Percentiles rank a stretch among this genome's conserved stretches.
phyloP scores from a whole-genome alignment of 352 stramenopile genomes.

The Pythium dissimile region DNA sequence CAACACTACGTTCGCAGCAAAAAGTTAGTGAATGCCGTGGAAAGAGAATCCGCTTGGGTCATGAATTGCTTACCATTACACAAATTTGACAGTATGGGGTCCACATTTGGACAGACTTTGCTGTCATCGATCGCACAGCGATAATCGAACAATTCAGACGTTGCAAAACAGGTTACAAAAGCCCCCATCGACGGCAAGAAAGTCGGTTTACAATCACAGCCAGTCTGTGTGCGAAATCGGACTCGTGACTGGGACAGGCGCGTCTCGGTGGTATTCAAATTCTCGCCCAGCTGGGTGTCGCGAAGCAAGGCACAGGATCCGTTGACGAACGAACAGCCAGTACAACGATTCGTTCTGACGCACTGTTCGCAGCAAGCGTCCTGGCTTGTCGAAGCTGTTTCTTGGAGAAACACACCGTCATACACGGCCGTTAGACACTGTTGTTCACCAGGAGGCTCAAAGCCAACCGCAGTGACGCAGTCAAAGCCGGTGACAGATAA shows the following conservation, averaged over 20 bases:
- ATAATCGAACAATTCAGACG: background rate
- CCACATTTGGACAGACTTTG: background rate
- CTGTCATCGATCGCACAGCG: conserved; percentile 8
- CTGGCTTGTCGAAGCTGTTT: background rate
- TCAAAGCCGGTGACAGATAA: conserved; percentile 6
- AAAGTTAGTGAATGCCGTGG: too few species aligned
- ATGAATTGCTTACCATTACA: conserved; percentile 15
- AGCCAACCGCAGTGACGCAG: conserved; percentile 16
- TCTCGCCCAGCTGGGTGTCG: conserved; percentile 1
- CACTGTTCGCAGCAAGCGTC: conserved; percentile 15
- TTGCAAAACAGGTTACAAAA: conserved; percentile 9
- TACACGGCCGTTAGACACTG: background rate
- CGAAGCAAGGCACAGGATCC: conserved; percentile 12
- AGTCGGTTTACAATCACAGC: conserved; percentile 14
- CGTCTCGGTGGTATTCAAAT: background rate
- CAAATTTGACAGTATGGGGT: background rate
- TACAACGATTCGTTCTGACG: conserved; percentile 5
- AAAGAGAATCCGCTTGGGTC: background rate
- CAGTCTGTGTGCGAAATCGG: conserved; percentile 9
- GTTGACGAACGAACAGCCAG: conserved; percentile 9
- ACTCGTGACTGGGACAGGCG: background rate
- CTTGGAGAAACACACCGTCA: conserved; percentile 3
- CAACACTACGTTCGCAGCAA: conserved; percentile 2
- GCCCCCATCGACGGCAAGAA: background rate
- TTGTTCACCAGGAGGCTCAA: background rate